Conservation (phyloP, 1,284 basidiomycete genomes). For the Veloboletus limbatus region DNA sequence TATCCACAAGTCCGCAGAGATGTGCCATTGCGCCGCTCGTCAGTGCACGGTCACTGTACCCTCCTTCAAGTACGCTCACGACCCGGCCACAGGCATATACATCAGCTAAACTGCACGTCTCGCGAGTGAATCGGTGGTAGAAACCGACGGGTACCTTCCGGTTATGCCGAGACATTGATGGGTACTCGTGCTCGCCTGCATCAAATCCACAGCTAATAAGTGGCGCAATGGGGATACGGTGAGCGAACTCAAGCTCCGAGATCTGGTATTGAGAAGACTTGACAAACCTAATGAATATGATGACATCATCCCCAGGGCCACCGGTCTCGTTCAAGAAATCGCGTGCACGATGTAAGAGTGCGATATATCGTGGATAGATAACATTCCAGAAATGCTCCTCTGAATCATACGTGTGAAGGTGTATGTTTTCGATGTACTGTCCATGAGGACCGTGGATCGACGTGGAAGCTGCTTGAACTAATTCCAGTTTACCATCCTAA, state of each 20-base stretch:
- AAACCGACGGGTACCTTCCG: conserved; percentile 89
- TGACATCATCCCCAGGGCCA: conserved; percentile 64
- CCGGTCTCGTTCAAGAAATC: conserved; percentile 71
- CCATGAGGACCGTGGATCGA: conserved; percentile 82
- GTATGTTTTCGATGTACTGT: conserved; percentile 90
- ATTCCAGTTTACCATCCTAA: conserved; percentile 75
- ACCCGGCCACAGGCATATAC: conserved; percentile 67
- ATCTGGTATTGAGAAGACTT: neutral
- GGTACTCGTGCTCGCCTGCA: conserved; percentile 88
- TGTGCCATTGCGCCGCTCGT: conserved; percentile 81
- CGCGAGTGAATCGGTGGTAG: conserved; percentile 81
- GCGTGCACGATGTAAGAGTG: conserved; percentile 69
- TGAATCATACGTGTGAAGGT: conserved; percentile 74
- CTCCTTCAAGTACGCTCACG: conserved; percentile 90
- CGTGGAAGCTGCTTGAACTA: conserved; percentile 84
- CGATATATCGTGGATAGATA: conserved; percentile 64
- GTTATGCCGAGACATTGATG: conserved; percentile 89
- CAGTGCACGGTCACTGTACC: conserved; percentile 89
- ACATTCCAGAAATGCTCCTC: conserved; percentile 76
- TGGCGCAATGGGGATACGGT: neutral
- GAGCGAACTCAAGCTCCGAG: conserved; percentile 6
- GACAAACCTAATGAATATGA: conserved; percentile 83
- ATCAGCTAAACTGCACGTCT: conserved; percentile 69
- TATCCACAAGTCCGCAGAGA: conserved; percentile 61
- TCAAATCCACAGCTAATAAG: conserved; percentile 83